A percentile compares a stretch with the other conserved stretches of the same genome.
Conservation (phyloP, 495 filamentous ascomycete genomes). For the Penicillium robsamsonii region DNA sequence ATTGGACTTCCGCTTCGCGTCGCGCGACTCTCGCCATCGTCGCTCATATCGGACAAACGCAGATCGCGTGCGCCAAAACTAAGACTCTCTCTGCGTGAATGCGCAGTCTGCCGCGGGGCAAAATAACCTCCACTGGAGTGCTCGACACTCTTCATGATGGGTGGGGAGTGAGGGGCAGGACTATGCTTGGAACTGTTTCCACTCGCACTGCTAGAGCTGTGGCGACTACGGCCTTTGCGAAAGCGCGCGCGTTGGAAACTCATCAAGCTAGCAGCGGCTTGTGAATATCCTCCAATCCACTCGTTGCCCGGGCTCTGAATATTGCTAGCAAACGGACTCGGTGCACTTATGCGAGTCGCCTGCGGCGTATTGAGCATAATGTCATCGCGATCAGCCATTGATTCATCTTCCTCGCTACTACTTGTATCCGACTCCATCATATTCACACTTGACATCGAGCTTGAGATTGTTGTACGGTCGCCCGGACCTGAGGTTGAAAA, state of each 20-base stretch:
- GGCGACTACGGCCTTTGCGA: conserved; percentile 54
- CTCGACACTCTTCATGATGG: conserved; percentile 61
- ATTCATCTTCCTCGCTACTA: conserved; percentile 69
- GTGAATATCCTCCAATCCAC: conserved; percentile 62
- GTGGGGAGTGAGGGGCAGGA: conserved; percentile 61
- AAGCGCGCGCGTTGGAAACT: conserved; percentile 71
- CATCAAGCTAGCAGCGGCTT: conserved; percentile 66
- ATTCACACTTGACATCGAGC: conserved; percentile 79
- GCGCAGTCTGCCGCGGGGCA: conserved; percentile 43
- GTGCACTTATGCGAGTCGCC: conserved; percentile 39
- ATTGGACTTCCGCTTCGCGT: conserved; percentile 46
- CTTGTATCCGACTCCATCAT: conserved; percentile 79
- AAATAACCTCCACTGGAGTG: conserved; percentile 48
- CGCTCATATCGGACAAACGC: conserved; percentile 81
- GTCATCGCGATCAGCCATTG: conserved; percentile 78
- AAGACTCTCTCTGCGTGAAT: conserved; percentile 74
- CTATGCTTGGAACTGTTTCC: conserved; percentile 68
- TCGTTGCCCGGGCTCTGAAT: conserved; percentile 52
- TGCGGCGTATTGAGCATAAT: conserved; percentile 62
- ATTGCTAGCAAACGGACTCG: conserved; percentile 47
- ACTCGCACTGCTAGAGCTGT: conserved; percentile 69
- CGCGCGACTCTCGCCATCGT: conserved; percentile 61
- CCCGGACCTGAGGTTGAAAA: conserved; percentile 45
- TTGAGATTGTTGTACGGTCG: conserved; percentile 75
- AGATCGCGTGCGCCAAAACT: conserved; percentile 83